phyloP scores from a whole-genome alignment of 2,329 filamentous ascomycete species.

The Phoma sp. region DNA sequence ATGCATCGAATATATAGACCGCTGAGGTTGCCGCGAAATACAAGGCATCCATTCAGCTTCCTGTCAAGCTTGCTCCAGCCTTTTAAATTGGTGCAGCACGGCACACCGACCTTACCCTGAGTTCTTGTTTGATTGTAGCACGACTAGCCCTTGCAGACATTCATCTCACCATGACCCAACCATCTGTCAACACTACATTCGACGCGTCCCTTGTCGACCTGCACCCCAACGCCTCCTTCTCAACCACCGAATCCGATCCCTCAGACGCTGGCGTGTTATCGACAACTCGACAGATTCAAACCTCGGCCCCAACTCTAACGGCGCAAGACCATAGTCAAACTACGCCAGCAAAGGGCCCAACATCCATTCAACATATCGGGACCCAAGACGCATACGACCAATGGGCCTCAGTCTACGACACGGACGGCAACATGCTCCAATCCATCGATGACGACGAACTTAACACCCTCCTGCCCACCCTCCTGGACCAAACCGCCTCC shows the following conservation, averaged over 20 bases:
- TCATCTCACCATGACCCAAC: conserved; percentile 42
- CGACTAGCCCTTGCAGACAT: not conserved
- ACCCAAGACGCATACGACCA: conserved; percentile 56
- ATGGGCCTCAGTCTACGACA: conserved; percentile 66
- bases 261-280: conserved; percentile 20
- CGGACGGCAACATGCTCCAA: conserved; percentile 70
- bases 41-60: conserved; percentile 13
- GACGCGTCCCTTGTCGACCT: conserved; percentile 48
- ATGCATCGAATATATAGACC: conserved; percentile 26
- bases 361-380: conserved; percentile 41
- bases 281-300: conserved; percentile 9
- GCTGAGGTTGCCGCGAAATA: conserved; percentile 16
- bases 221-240: conserved; percentile 40
- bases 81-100: not conserved
- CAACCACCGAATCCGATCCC: conserved; percentile 44
- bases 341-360: conserved; percentile 16
- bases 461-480: conserved; percentile 55
- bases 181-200: conserved; percentile 46
- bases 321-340: conserved; percentile 14
- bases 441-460: conserved; percentile 66
- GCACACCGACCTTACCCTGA: not conserved
- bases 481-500: conserved; percentile 47
- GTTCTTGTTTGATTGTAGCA: not conserved
- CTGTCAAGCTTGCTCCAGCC: not conserved
- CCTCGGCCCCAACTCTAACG: conserved; percentile 10